phyloP scores from a whole-genome alignment of 2,329 filamentous ascomycete genomes.

The Cadophora malorum region DNA sequence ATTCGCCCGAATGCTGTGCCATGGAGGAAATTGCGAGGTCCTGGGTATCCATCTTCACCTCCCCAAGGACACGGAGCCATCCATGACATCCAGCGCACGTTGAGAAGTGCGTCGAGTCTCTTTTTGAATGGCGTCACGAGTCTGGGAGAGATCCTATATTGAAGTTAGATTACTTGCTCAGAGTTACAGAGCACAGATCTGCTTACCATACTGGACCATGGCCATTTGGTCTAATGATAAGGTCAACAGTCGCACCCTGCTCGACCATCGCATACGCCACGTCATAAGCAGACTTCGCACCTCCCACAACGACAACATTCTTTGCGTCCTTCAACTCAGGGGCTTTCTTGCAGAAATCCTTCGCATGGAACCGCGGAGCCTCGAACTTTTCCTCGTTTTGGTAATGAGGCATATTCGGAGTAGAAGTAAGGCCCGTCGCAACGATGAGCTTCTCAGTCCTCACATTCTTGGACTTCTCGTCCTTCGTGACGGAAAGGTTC shows the following conservation, averaged over 20 bases:
- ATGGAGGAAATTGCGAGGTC: slow-evolving; percentile 62
- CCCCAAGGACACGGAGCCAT: slow-evolving; percentile 79
- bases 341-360: background rate
- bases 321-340: background rate
- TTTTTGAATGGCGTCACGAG: background rate
- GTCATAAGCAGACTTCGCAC: background rate
- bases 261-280: background rate
- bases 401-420: background rate
- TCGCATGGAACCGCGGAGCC: background rate
- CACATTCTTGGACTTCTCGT: background rate
- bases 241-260: background rate
- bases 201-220: background rate
- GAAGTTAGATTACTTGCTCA: background rate
- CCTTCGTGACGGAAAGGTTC: background rate
- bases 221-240: background rate
- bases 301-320: background rate
- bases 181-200: too few species aligned
- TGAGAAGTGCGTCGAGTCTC: slow-evolving; percentile 67
- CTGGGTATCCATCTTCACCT: slow-evolving; percentile 63
- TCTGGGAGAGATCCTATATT: background rate
- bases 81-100: slow-evolving; percentile 73
- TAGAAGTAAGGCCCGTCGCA: background rate
- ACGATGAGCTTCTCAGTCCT: background rate
- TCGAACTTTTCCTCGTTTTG: background rate
- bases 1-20: slow-evolving; percentile 61